These are phyloP conservation scores for Thielaviopsis euricoi DNA, from an alignment of 2,329 filamentous ascomycete genomes.

Conservation along the genomic window DNA sequence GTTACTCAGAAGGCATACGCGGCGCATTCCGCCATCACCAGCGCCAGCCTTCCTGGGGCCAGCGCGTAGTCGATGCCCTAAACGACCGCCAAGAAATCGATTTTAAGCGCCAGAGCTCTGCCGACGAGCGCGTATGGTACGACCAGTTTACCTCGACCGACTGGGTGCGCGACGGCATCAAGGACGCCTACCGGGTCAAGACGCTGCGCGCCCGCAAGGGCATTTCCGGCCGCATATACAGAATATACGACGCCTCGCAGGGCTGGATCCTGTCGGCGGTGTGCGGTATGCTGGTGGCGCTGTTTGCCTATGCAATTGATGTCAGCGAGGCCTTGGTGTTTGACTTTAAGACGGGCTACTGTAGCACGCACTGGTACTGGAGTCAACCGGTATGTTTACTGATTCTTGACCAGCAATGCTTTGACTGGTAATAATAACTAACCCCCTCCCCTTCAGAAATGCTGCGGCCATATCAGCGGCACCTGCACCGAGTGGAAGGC, in stretches of 20 bases:
- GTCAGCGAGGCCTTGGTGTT: conserved; percentile 73
- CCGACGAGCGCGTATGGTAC: conserved; percentile 90
- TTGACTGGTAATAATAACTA: conserved; percentile 7
- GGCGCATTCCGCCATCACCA: conserved; percentile 31
- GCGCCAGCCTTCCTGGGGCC: conserved; percentile 41
- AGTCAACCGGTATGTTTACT: conserved; percentile 43
- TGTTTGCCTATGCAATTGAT: conserved; percentile 77
- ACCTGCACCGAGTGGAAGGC: conserved; percentile 39
- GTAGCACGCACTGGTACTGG: conserved; percentile 51
- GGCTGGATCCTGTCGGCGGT: conserved; percentile 89
- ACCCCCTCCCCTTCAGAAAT: conserved; percentile 24
- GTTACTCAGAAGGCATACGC: conserved; percentile 19
- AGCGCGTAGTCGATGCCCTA: conserved; percentile 45
- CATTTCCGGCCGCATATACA: conserved; percentile 60
- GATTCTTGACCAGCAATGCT: background rate
- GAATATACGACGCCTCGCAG: conserved; percentile 72
- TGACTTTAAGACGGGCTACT: conserved; percentile 85
- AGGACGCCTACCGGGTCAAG: conserved; percentile 80
- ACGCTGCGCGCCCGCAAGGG: conserved; percentile 67
- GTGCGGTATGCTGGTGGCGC: conserved; percentile 71
- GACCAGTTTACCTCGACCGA: conserved; percentile 96
- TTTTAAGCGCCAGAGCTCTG: conserved; percentile 47
- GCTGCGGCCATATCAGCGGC: conserved; percentile 31
- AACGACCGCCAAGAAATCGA: conserved; percentile 38
- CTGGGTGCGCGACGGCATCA: conserved; percentile 96